These are phyloP conservation scores for Ceratobasidium sp. DNA, from an alignment of 1,284 basidiomycete species.

Conservation along the genomic window DNA sequence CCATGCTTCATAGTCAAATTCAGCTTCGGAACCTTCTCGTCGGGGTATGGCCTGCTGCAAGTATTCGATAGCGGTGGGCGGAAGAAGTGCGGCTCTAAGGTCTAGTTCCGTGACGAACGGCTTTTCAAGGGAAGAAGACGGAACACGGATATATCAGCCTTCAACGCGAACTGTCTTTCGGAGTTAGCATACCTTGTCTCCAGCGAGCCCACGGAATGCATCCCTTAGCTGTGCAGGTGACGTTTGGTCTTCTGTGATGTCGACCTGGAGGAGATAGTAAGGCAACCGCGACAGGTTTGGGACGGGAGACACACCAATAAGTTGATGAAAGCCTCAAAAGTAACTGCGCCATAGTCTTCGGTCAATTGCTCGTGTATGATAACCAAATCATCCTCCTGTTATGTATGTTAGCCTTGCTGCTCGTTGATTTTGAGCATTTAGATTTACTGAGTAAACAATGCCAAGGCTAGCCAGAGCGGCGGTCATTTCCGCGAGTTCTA, in stretches of 20 bases:
- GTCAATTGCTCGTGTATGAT: slow-evolving; percentile 88
- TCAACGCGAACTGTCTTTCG: slow-evolving; percentile 1
- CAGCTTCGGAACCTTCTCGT: slow-evolving; percentile 62
- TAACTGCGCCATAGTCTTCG: slow-evolving; percentile 87
- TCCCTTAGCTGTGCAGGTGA: slow-evolving; percentile 92
- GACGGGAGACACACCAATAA: slow-evolving; percentile 73
- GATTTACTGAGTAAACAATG: slow-evolving; percentile 86
- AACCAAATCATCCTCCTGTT: slow-evolving; percentile 86
- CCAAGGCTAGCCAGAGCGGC: slow-evolving; percentile 95
- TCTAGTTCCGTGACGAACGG: slow-evolving; percentile 95
- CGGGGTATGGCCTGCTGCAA: slow-evolving; percentile 81
- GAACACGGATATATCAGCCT: slow-evolving; percentile 11
- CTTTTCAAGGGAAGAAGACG: slow-evolving; percentile 63
- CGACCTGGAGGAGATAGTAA: slow-evolving; percentile 69
- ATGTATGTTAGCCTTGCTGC: not conserved
- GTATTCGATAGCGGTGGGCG: slow-evolving; percentile 84
- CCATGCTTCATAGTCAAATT: slow-evolving; percentile 84
- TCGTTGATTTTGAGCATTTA: slow-evolving; percentile 8
- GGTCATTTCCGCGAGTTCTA: slow-evolving; percentile 87
- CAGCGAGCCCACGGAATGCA: slow-evolving; percentile 92
- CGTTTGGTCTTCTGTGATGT: slow-evolving; percentile 96
- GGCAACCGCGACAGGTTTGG: slow-evolving; percentile 3
- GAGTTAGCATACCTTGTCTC: slow-evolving; percentile 78
- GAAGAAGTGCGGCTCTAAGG: slow-evolving; percentile 87
- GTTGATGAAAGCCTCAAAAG: slow-evolving; percentile 95